Percentiles rank a stretch among this genome's conserved stretches.
phyloP scores from a whole-genome alignment of 129 eudicot species.

The Lonicera japonica region DNA sequence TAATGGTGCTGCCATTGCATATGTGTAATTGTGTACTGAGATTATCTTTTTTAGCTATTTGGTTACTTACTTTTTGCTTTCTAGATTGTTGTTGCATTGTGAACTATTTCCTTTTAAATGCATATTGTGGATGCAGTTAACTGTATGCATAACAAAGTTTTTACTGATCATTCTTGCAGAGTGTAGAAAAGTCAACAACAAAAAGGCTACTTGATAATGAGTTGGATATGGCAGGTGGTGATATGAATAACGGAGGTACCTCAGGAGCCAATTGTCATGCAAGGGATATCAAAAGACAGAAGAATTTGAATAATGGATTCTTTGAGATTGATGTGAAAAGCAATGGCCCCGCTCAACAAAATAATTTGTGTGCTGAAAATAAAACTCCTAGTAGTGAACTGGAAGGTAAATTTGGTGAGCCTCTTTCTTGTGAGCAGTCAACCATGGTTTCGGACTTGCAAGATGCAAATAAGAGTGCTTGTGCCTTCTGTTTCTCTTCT shows the following conservation, averaged over 20 bases:
- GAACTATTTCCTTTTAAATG: too few relatives aligned
- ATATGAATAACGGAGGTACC: background rate
- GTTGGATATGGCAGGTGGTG: background rate
- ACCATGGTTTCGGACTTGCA: conserved; percentile 15
- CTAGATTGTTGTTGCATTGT: too few relatives aligned
- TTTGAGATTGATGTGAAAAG: conserved; percentile 13
- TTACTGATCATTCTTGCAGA: conserved; percentile 27
- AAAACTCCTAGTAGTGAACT: too few relatives aligned
- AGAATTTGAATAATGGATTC: conserved; percentile 25
- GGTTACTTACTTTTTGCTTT: too few relatives aligned
- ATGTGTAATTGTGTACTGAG: too few relatives aligned
- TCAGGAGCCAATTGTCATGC: conserved; percentile 20
- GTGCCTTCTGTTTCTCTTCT: conserved; percentile 79
- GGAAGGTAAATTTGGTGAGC: too few relatives aligned
- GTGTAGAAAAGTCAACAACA: conserved; percentile 9
- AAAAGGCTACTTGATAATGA: conserved; percentile 22
- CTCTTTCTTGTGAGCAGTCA: background rate
- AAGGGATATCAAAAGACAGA: conserved; percentile 51
- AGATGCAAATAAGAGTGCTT: conserved; percentile 21
- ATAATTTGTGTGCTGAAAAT: conserved; percentile 3
- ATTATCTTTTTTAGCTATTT: too few relatives aligned
- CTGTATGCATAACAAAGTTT: background rate
- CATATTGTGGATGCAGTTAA: too few relatives aligned
- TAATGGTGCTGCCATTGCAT: too few relatives aligned
- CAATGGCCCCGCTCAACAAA: conserved; percentile 14